Conservation (phyloP, 2,329 filamentous ascomycete genomes). For the Cytospora piceicola region DNA sequence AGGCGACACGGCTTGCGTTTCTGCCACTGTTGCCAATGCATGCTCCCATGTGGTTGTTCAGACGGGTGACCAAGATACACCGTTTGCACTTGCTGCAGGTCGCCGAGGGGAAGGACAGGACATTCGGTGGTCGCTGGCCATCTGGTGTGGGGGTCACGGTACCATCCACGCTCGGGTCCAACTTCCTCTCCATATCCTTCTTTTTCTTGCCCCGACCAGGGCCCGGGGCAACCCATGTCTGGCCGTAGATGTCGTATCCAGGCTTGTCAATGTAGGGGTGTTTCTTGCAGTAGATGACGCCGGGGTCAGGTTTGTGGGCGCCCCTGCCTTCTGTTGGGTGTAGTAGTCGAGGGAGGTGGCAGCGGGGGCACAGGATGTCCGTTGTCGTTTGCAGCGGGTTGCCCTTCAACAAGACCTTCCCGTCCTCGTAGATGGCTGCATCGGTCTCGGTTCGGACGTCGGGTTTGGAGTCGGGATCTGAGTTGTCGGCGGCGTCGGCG, state of each 20-base stretch:
- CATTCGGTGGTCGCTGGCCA: slow-evolving; percentile 59
- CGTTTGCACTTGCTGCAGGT: slow-evolving; percentile 71
- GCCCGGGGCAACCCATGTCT: slow-evolving; percentile 75
- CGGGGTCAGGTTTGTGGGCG: slow-evolving; percentile 66
- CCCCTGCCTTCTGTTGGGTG: slow-evolving; percentile 74
- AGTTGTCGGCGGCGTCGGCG: slow-evolving; percentile 57
- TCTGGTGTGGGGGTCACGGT: slow-evolving; percentile 49
- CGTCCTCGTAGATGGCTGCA: slow-evolving; percentile 72
- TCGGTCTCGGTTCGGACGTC: slow-evolving; percentile 66
- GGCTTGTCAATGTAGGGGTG: slow-evolving; percentile 77
- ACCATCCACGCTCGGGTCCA: slow-evolving; percentile 49
- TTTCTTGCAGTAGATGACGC: slow-evolving; percentile 76
- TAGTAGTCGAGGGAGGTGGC: slow-evolving; percentile 73
- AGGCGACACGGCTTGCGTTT: slow-evolving; percentile 64
- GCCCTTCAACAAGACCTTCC: slow-evolving; percentile 68
- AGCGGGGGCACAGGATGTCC: slow-evolving; percentile 74
- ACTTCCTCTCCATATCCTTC: slow-evolving; percentile 72
- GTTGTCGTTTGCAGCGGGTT: slow-evolving; percentile 73
- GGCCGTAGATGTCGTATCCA: slow-evolving; percentile 80
- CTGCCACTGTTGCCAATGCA: slow-evolving; percentile 69
- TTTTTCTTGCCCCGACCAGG: slow-evolving; percentile 77
- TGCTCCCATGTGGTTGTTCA: slow-evolving; percentile 71
- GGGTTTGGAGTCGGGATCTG: slow-evolving; percentile 56
- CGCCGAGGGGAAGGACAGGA: slow-evolving; percentile 66
- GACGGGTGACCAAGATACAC: slow-evolving; percentile 65